Evolutionary conservation across 495 filamentous ascomycete species (phyloP).

Genomic region (Copromyces sp.): DNA sequence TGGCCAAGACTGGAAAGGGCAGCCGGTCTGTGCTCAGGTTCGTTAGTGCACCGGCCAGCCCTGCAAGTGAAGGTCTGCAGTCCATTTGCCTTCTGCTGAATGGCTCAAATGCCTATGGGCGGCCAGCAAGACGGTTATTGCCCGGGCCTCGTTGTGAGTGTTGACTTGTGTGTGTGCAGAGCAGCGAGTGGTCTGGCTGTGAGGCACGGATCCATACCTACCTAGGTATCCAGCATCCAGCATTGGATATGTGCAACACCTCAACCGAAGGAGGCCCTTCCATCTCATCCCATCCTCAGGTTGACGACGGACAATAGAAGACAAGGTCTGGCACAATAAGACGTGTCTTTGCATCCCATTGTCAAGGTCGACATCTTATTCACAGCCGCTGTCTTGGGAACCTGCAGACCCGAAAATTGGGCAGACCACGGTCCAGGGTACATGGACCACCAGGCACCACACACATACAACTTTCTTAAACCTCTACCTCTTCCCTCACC

Average conservation of each 20-base stretch:
- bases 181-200: not conserved
- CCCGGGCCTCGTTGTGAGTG: not conserved
- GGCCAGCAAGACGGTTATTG: not conserved
- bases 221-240: not conserved
- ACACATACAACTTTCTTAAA: not conserved
- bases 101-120: not conserved
- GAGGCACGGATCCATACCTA: not conserved
- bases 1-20: not conserved
- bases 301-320: not conserved
- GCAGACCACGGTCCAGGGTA: not conserved
- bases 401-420: not conserved
- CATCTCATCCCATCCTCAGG: not conserved
- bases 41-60: not conserved
- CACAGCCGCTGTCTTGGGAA: not conserved
- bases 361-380: not conserved
- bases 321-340: not conserved
- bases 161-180: not conserved
- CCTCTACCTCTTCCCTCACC: not conserved
- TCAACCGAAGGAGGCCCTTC: not conserved
- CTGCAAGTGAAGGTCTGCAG: not conserved
- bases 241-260: not conserved
- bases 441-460: not conserved
- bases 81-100: not conserved
- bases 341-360: not conserved
- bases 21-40: not conserved